A percentile compares a stretch with the other conserved stretches of the same genome.
Evolutionary conservation across 331 rosid species (phyloP).

Genomic region (Arachis monticola): DNA sequence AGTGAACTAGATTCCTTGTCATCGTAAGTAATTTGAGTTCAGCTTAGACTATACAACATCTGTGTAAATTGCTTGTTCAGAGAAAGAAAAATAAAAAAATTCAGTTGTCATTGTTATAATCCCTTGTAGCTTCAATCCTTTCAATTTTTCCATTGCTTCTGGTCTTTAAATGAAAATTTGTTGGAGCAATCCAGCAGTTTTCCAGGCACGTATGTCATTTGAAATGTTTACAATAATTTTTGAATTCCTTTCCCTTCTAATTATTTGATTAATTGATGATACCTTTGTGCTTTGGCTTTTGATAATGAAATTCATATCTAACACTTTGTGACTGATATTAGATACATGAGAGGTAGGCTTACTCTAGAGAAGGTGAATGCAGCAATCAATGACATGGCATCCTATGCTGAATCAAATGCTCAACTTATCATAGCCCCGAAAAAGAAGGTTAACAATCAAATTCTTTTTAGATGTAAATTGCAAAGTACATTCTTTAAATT

Average conservation of each 20-base stretch:
- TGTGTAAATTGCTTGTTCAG: too few relatives aligned
- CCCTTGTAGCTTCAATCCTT: too few relatives aligned
- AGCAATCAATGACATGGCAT: constrained; percentile 81
- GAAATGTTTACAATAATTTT: constrained; percentile 7
- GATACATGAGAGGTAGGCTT: constrained; percentile 98
- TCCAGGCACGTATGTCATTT: neutral
- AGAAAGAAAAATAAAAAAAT: too few relatives aligned
- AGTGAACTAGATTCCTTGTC: constrained; percentile 86
- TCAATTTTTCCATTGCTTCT: too few relatives aligned
- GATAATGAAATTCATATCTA: constrained; percentile 16
- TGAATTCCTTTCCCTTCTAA: neutral
- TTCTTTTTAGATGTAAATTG: constrained; percentile 34
- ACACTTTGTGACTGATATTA: constrained; percentile 39
- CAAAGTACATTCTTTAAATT: constrained; percentile 6
- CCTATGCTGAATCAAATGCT: constrained; percentile 87
- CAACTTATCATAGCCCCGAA: constrained; percentile 75
- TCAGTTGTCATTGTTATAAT: too few relatives aligned
- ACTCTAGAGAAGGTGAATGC: constrained; percentile 91
- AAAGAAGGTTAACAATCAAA: constrained; percentile 62
- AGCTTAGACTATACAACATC: neutral
- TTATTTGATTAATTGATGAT: neutral
- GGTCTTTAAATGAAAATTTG: neutral
- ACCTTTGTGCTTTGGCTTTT: neutral
- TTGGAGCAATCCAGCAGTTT: neutral
- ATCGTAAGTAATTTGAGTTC: constrained; percentile 59